Evolutionary conservation across 306 rosid species (phyloP).

Genomic region (Castanea crenata): DNA sequence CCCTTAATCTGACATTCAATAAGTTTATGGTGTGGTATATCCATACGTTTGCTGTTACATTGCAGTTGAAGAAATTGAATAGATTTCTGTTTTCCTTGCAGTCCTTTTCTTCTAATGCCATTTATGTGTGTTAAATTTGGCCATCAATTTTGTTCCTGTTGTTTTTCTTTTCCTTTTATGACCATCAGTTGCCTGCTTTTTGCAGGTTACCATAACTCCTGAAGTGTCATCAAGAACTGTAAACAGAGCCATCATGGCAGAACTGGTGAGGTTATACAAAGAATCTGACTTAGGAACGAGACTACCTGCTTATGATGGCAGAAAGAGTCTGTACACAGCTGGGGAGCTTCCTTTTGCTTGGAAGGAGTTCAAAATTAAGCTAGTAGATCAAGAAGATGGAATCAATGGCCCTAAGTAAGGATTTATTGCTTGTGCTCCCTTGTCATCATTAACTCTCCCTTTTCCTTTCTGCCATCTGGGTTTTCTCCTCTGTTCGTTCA

Average conservation of each 20-base stretch:
- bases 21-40: slow-evolving; percentile 41
- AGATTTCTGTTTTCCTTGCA: slow-evolving; percentile 35
- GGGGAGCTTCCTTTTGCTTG: slow-evolving; percentile 90
- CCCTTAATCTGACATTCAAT: slow-evolving; percentile 45
- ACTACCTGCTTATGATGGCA: slow-evolving; percentile 97
- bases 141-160: slow-evolving; percentile 50
- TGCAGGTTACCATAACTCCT: slow-evolving; percentile 84
- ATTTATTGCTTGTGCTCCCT: slow-evolving; percentile 15
- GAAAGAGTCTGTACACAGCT: slow-evolving; percentile 94
- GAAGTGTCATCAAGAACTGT: slow-evolving; percentile 83
- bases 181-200: slow-evolving; percentile 29
- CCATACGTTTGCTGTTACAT: slow-evolving; percentile 28
- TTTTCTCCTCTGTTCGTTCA: background rate
- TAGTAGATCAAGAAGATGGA: slow-evolving; percentile 71
- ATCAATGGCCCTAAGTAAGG: slow-evolving; percentile 74
- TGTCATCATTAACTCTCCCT: background rate
- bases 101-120: slow-evolving; percentile 50
- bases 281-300: slow-evolving; percentile 91
- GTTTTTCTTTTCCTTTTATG: slow-evolving; percentile 33
- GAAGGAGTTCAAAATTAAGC: slow-evolving; percentile 84
- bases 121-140: slow-evolving; percentile 44
- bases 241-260: slow-evolving; percentile 89
- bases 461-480: background rate
- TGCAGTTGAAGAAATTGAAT: slow-evolving; percentile 32
- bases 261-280: slow-evolving; percentile 76